Evolutionary conservation across 192 early-diverging fungal species (phyloP).

Genomic region (Spizellomyces sp.): DNA sequence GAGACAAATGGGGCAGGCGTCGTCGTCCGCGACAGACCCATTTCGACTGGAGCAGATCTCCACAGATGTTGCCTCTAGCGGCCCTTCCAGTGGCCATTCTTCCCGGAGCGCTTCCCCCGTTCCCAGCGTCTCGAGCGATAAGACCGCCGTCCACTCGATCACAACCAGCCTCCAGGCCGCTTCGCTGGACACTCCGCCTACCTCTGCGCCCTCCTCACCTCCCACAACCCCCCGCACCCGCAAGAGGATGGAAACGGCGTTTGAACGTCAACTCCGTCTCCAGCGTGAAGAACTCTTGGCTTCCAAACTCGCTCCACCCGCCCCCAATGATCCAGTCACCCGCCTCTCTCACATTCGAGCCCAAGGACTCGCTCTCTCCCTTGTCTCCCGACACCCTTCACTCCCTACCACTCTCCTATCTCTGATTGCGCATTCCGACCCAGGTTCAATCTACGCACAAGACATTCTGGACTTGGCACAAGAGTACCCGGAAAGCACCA

Average conservation of each 20-base stretch:
- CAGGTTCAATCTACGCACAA: constrained; percentile 23
- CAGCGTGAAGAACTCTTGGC: constrained; percentile 24
- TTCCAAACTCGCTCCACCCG: constrained; percentile 10
- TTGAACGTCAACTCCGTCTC: constrained; percentile 34
- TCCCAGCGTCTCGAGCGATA: constrained; percentile 5
- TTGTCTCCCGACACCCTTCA: constrained; percentile 28
- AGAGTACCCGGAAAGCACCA: constrained; percentile 39
- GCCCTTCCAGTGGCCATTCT: neutral
- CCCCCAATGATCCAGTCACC: constrained; percentile 20
- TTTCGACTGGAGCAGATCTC: too few species aligned
- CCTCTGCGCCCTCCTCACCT: constrained; percentile 15
- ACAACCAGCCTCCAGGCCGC: neutral
- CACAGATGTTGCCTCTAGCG: constrained; percentile 3
- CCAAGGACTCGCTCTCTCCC: constrained; percentile 36
- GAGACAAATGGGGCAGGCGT: neutral
- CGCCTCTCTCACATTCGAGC: constrained; percentile 38
- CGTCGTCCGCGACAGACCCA: too few species aligned
- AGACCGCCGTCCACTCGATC: constrained; percentile 12
- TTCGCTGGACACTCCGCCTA: neutral
- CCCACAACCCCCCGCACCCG: constrained; percentile 12
- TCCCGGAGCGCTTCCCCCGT: constrained; percentile 3
- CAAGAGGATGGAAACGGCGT: constrained; percentile 31
- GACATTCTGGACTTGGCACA: constrained; percentile 51
- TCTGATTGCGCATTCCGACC: constrained; percentile 51
- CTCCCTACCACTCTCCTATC: constrained; percentile 37